These are phyloP conservation scores for Herpetomonas muscarum DNA, from an alignment of 208 protist genomes.

Conservation along the genomic window DNA sequence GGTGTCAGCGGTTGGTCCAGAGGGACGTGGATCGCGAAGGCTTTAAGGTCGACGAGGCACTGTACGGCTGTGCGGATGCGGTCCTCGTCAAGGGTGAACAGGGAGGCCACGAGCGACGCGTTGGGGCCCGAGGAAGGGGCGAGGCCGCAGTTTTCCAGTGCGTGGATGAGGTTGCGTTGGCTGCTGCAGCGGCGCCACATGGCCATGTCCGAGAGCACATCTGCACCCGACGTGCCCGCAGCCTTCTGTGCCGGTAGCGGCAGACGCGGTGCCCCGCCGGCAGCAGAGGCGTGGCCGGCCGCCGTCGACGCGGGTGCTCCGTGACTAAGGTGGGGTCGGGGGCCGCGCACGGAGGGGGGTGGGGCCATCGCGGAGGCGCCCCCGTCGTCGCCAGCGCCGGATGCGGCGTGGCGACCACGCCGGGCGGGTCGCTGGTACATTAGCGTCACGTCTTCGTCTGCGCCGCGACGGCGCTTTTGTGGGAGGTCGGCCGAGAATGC, in stretches of 20 bases:
- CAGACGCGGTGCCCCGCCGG: too few species aligned
- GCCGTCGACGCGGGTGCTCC: too few species aligned
- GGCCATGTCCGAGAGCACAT: too few species aligned
- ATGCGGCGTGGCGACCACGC: not conserved
- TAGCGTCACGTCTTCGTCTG: constrained; percentile 28
- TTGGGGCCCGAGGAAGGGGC: not conserved
- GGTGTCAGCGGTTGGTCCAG: not conserved
- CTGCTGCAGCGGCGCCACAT: constrained; percentile 11
- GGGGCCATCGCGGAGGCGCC: too few species aligned
- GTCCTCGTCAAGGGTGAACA: constrained; percentile 8
- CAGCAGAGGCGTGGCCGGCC: too few species aligned
- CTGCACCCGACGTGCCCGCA: too few species aligned
- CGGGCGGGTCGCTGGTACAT: constrained; percentile 13
- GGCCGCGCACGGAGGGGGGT: not conserved
- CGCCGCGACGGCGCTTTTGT: not conserved
- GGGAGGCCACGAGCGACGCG: not conserved
- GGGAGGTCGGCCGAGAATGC: not conserved
- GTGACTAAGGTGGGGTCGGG: not conserved
- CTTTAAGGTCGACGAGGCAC: constrained; percentile 21
- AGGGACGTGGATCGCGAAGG: not conserved
- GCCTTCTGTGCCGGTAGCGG: too few species aligned
- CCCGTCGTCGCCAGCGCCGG: too few species aligned
- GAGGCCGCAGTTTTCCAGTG: constrained; percentile 7
- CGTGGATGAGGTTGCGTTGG: not conserved
- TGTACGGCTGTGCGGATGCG: constrained; percentile 34